A percentile compares a stretch with the other conserved stretches of the same genome.
Evolutionary conservation across 2,329 filamentous ascomycete genomes (phyloP).

Genomic region (Cadophora sp.): DNA sequence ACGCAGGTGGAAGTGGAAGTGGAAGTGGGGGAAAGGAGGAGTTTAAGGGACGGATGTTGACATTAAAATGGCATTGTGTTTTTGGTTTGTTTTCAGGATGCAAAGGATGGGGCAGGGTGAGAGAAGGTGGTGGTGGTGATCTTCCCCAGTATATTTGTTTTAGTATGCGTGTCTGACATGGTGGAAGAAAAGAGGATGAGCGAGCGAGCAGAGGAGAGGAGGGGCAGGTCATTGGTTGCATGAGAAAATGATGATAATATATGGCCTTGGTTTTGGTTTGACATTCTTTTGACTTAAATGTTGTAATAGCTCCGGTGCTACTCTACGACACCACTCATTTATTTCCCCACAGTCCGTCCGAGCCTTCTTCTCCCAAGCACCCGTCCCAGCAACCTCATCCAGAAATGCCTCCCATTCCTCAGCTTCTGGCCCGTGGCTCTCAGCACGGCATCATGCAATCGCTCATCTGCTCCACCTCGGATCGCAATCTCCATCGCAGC

Average conservation of each 20-base stretch:
- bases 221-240: background rate
- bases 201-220: background rate
- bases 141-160: background rate
- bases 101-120: background rate
- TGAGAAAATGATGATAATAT: background rate
- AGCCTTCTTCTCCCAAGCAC: conserved; percentile 23
- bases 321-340: background rate
- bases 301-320: background rate
- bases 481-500: conserved; percentile 34
- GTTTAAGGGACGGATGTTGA: background rate
- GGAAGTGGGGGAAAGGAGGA: background rate
- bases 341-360: too few species aligned
- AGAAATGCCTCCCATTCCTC: conserved; percentile 31
- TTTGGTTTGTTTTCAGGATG: background rate
- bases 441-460: conserved; percentile 29
- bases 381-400: conserved; percentile 23
- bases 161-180: background rate
- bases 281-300: background rate
- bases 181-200: background rate
- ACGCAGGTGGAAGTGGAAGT: background rate
- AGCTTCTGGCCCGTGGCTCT: conserved; percentile 30
- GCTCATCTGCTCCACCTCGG: conserved; percentile 31
- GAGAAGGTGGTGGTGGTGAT: background rate
- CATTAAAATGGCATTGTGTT: conserved; percentile 5
- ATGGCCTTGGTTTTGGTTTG: background rate